These are phyloP conservation scores for Meira nashicola DNA, from an alignment of 1,284 basidiomycete genomes.

Conservation along the genomic window DNA sequence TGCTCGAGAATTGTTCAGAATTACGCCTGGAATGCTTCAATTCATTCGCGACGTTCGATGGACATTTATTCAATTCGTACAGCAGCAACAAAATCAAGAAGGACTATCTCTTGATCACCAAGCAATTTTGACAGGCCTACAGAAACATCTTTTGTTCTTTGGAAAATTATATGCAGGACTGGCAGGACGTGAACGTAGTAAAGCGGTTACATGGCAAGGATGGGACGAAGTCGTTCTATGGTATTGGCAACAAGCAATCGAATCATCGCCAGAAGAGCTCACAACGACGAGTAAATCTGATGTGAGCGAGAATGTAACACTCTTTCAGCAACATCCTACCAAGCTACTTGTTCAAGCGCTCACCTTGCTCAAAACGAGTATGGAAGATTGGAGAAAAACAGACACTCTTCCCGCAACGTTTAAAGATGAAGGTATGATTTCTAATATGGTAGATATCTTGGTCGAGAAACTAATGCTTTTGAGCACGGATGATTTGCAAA, in stretches of 20 bases:
- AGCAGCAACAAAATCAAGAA: neutral
- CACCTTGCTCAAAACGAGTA: slow-evolving; percentile 34
- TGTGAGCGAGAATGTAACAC: slow-evolving; percentile 12
- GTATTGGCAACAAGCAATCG: slow-evolving; percentile 39
- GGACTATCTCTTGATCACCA: neutral
- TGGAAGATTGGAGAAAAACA: slow-evolving; percentile 38
- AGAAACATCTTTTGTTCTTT: slow-evolving; percentile 44
- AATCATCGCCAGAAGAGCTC: slow-evolving; percentile 8
- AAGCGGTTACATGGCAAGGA: slow-evolving; percentile 43
- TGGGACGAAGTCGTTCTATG: slow-evolving; percentile 47
- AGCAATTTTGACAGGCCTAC: slow-evolving; percentile 21
- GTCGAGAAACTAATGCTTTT: slow-evolving; percentile 41
- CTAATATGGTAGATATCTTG: slow-evolving; percentile 37
- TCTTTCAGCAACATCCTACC: slow-evolving; percentile 23
- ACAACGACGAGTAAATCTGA: slow-evolving; percentile 7
- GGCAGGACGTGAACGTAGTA: slow-evolving; percentile 36
- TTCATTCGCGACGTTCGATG: slow-evolving; percentile 29
- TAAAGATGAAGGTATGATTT: slow-evolving; percentile 29
- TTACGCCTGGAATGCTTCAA: slow-evolving; percentile 37
- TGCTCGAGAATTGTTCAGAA: slow-evolving; percentile 43
- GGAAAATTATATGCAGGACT: slow-evolving; percentile 49
- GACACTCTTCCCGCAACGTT: slow-evolving; percentile 27
- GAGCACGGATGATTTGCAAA: slow-evolving; percentile 35
- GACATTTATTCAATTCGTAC: slow-evolving; percentile 13
- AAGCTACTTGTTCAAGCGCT: slow-evolving; percentile 47